phyloP scores from a whole-genome alignment of 306 rosid genomes.

The Alnus rubra region DNA sequence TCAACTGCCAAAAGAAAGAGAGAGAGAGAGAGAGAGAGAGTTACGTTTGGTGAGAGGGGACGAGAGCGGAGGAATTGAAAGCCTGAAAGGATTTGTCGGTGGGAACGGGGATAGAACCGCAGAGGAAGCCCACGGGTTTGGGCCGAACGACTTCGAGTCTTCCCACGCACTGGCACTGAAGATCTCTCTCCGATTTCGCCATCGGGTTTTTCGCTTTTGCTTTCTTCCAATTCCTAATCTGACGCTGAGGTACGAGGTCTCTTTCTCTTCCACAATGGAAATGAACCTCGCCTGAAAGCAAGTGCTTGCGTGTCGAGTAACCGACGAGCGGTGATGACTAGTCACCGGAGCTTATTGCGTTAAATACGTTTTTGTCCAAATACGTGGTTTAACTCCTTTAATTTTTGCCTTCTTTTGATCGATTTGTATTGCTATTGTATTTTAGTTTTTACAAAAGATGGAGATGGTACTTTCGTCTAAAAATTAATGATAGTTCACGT shows the following conservation, averaged over 20 bases:
- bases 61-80: constrained; percentile 71
- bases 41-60: constrained; percentile 69
- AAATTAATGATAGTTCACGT: too few relatives aligned
- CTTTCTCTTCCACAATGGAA: neutral
- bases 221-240: neutral
- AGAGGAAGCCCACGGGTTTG: constrained; percentile 81
- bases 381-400: too few relatives aligned
- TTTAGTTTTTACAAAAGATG: too few relatives aligned
- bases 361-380: too few relatives aligned
- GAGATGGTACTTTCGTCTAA: too few relatives aligned
- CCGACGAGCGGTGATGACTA: too few relatives aligned
- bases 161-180: constrained; percentile 85
- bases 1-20: neutral
- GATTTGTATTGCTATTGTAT: too few relatives aligned
- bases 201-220: constrained; percentile 25
- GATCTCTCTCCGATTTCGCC: constrained; percentile 63
- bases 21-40: constrained; percentile 14
- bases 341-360: too few relatives aligned
- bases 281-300: neutral
- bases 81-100: constrained; percentile 84
- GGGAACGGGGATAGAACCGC: constrained; percentile 94
- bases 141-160: constrained; percentile 78
- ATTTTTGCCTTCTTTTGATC: too few relatives aligned
- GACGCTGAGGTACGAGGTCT: neutral
- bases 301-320: neutral